These are phyloP conservation scores for Podospora fimiseda DNA, from an alignment of 495 filamentous ascomycete species.

Conservation along the genomic window DNA sequence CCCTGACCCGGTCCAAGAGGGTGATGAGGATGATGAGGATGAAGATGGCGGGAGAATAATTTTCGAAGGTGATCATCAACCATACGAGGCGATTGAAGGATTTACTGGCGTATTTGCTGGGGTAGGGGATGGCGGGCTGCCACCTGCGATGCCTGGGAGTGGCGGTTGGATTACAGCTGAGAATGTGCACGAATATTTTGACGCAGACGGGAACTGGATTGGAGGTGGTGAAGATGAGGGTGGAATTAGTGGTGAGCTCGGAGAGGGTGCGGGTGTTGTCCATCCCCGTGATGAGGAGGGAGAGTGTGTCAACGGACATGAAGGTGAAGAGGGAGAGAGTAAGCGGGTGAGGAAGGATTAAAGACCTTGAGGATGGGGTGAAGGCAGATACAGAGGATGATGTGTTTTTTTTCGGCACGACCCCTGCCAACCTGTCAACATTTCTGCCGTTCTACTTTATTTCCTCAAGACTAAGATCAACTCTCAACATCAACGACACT, in stretches of 20 bases:
- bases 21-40: constrained; percentile 45
- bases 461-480: no score
- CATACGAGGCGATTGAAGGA: constrained; percentile 37
- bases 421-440: no score
- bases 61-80: constrained; percentile 45
- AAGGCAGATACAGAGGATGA: no score
- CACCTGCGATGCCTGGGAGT: constrained; percentile 75
- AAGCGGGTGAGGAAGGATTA: constrained; percentile 39
- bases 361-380: no score
- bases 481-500: no score
- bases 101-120: constrained; percentile 40
- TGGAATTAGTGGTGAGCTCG: constrained; percentile 36
- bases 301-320: constrained; percentile 21
- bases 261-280: constrained; percentile 38
- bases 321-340: constrained; percentile 27
- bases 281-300: constrained; percentile 36
- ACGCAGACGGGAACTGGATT: constrained; percentile 51
- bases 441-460: no score
- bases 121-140: constrained; percentile 49
- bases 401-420: no score
- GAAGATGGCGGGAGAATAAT: constrained; percentile 48
- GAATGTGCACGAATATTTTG: constrained; percentile 75
- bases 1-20: constrained; percentile 58
- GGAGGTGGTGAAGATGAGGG: constrained; percentile 26
- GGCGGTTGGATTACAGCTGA: constrained; percentile 95